Percentiles rank a stretch among this genome's conserved stretches.
Evolutionary conservation across 2,329 filamentous ascomycete species (phyloP).

Genomic region (Aspergillus alliaceus): DNA sequence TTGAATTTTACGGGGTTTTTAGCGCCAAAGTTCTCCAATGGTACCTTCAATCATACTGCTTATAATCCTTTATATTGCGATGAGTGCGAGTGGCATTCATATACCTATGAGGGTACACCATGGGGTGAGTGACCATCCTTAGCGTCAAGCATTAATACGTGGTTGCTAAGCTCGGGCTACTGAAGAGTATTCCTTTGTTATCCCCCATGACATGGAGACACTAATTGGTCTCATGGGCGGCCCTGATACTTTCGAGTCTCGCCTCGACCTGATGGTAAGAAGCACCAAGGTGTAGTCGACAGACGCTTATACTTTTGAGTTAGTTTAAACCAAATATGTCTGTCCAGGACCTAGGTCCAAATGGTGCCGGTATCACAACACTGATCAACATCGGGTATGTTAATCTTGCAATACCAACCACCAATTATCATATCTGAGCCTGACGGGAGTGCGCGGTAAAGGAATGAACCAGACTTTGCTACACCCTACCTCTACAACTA

Average conservation of each 20-base stretch:
- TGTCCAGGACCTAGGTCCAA: constrained; percentile 29
- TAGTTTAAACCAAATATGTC: constrained; percentile 46
- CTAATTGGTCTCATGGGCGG: constrained; percentile 58
- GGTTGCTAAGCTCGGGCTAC: neutral
- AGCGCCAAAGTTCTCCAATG: constrained; percentile 55
- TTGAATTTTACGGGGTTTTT: constrained; percentile 58
- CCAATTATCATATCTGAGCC: neutral
- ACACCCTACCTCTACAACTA: constrained; percentile 71
- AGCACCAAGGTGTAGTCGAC: neutral
- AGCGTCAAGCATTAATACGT: no score
- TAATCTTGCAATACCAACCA: neutral
- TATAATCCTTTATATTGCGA: constrained; percentile 57
- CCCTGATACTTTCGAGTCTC: constrained; percentile 52
- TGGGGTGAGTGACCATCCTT: constrained; percentile 44
- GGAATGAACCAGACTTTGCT: constrained; percentile 67
- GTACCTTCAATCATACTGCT: constrained; percentile 47
- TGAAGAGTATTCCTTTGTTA: constrained; percentile 62
- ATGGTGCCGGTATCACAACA: constrained; percentile 42
- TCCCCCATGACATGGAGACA: constrained; percentile 63
- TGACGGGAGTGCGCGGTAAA: constrained; percentile 22
- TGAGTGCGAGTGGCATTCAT: constrained; percentile 65
- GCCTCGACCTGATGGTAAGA: constrained; percentile 57
- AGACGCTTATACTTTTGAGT: neutral
- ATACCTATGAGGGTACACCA: constrained; percentile 61
- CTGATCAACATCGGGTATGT: constrained; percentile 56